phyloP scores from a whole-genome alignment of 2,329 filamentous ascomycete genomes.

The Pyricularia grisea region DNA sequence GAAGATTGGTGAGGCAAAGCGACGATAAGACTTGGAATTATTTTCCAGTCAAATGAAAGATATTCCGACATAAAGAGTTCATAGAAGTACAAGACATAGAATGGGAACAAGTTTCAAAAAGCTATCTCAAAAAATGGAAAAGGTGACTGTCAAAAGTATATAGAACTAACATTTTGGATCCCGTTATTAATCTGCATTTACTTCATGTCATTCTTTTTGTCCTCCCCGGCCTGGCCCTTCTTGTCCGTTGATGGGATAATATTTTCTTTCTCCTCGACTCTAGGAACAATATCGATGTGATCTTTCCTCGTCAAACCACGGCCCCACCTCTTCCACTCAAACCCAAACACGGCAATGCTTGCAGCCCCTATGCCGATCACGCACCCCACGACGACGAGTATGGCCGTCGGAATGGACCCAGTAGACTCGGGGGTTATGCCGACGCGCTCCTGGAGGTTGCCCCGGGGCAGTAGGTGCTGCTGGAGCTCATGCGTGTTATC shows the following conservation, averaged over 20 bases:
- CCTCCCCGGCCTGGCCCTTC: background rate
- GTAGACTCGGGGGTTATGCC: background rate
- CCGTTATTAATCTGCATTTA: background rate
- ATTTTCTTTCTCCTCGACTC: background rate
- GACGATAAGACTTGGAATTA: background rate
- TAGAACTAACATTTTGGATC: background rate
- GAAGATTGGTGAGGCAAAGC: background rate
- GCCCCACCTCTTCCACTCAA: background rate
- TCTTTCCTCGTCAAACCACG: background rate
- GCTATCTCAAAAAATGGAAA: background rate
- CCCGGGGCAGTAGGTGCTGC: background rate
- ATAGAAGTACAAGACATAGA: background rate
- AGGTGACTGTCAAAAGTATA: background rate
- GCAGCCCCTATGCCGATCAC: background rate
- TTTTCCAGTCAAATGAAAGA: background rate
- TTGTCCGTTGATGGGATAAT: background rate
- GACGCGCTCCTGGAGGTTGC: background rate
- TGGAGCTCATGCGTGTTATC: background rate
- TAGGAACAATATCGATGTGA: background rate
- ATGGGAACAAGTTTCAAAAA: background rate
- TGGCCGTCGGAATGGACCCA: background rate
- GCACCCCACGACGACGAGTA: background rate
- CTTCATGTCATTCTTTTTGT: background rate
- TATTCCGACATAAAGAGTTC: too few species aligned
- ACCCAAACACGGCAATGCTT: background rate